phyloP scores from a whole-genome alignment of 495 filamentous ascomycete genomes.

The Neurospora africana region DNA sequence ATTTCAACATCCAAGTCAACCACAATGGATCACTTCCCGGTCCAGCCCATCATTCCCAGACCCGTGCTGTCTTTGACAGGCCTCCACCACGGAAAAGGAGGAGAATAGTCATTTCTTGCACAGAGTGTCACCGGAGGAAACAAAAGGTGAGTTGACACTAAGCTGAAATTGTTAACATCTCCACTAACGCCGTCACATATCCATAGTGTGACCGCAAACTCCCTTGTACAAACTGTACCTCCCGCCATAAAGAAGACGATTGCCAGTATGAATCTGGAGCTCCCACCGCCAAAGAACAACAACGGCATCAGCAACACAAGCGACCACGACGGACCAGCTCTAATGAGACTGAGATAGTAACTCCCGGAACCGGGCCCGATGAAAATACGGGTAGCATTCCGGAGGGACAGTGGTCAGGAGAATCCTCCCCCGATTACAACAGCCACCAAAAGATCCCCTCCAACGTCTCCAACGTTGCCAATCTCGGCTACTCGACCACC shows the following conservation, averaged over 20 bases:
- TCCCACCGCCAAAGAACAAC: conserved; percentile 30
- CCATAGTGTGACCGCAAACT: conserved; percentile 49
- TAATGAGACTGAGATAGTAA: not conserved
- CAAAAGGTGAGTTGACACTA: conserved; percentile 38
- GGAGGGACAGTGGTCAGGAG: not conserved
- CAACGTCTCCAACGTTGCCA: conserved; percentile 20
- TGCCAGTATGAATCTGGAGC: conserved; percentile 43
- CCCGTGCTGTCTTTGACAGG: conserved; percentile 10
- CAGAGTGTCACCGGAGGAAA: conserved; percentile 53
- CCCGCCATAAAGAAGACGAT: conserved; percentile 36
- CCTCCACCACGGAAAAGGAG: conserved; percentile 43
- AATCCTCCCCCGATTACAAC: not conserved
- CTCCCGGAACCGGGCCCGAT: not conserved
- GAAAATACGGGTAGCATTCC: not conserved
- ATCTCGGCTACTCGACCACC: conserved; percentile 40
- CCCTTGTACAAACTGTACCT: conserved; percentile 52
- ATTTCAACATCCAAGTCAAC: not conserved
- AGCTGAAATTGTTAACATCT: not conserved
- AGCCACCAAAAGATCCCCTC: not conserved
- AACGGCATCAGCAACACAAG: conserved; percentile 8
- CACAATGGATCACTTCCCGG: not conserved
- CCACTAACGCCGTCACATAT: not conserved
- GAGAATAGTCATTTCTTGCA: conserved; percentile 50
- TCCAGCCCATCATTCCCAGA: not conserved
- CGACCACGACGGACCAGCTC: conserved; percentile 9